These are phyloP conservation scores for Cordyceps cateniannulata DNA, from an alignment of 2,329 filamentous ascomycete species.

Conservation along the genomic window DNA sequence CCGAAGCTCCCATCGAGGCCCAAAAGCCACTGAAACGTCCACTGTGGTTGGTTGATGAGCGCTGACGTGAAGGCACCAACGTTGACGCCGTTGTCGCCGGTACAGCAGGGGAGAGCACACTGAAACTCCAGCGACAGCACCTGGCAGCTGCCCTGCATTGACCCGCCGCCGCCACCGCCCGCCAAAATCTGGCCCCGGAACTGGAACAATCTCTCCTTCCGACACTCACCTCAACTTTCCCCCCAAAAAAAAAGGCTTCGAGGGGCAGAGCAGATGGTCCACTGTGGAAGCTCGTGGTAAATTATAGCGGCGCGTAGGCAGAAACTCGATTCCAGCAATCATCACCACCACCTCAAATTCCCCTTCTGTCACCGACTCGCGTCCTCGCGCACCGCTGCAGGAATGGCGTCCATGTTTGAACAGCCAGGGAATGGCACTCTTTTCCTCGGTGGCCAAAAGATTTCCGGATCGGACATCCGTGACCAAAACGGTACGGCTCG, in stretches of 20 bases:
- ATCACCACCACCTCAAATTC: not conserved
- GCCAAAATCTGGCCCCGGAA: conserved; percentile 2
- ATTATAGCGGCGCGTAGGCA: conserved; percentile 11
- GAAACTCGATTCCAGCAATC: conserved; percentile 8
- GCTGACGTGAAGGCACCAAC: not conserved
- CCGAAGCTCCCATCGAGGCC: not conserved
- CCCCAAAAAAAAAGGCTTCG: conserved; percentile 12
- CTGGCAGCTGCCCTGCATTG: no score
- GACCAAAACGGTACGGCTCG: conserved; percentile 76
- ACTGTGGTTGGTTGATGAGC: not conserved
- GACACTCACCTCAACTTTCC: not conserved
- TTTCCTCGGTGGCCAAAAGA: conserved; percentile 96
- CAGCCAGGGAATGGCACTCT: conserved; percentile 91
- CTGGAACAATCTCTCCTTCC: conserved; percentile 12
- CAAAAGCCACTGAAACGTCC: not conserved
- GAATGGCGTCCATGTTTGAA: conserved; percentile 94
- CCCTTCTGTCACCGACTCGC: conserved; percentile 8
- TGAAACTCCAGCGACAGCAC: no score
- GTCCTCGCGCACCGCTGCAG: conserved; percentile 4
- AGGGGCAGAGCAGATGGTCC: conserved; percentile 13
- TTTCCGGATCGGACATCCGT: conserved; percentile 91
- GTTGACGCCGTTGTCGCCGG: no score
- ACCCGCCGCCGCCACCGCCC: no score
- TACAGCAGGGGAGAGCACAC: no score
- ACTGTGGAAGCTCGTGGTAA: conserved; percentile 13